Percentiles rank a stretch among this genome's conserved stretches.
Conservation (phyloP, 2,329 filamentous ascomycete species). For the Hymenoscyphus repandus region DNA sequence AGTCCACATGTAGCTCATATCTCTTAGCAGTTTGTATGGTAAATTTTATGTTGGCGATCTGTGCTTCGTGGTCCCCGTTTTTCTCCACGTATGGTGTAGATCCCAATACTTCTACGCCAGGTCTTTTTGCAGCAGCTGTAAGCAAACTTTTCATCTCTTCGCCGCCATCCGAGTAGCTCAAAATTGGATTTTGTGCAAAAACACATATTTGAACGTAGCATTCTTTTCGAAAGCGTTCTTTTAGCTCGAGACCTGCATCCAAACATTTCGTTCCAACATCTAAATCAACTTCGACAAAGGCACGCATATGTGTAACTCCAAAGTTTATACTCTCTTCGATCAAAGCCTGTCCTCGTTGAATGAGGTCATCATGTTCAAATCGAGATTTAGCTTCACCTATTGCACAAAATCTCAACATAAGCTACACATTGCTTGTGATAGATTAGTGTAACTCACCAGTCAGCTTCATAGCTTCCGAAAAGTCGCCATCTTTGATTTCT, state of each 20-base stretch:
- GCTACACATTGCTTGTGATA: constrained; percentile 3
- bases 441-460: constrained; percentile 35
- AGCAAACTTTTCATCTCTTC: constrained; percentile 47
- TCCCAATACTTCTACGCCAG: constrained; percentile 54
- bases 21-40: constrained; percentile 50
- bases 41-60: constrained; percentile 57
- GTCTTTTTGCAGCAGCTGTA: constrained; percentile 37
- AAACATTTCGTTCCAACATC: constrained; percentile 54
- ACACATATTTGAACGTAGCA: constrained; percentile 62
- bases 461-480: constrained; percentile 57
- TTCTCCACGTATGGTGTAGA: constrained; percentile 67
- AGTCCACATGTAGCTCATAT: constrained; percentile 54
- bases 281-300: constrained; percentile 66
- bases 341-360: constrained; percentile 58
- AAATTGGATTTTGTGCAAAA: constrained; percentile 66
- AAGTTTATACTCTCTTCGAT: constrained; percentile 58
- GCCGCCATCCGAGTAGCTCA: constrained; percentile 47
- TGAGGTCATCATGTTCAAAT: constrained; percentile 58
- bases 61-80: constrained; percentile 32
- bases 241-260: constrained; percentile 51
- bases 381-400: constrained; percentile 50
- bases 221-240: constrained; percentile 44
- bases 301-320: constrained; percentile 64
- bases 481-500: constrained; percentile 54
- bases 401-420: constrained; percentile 12